Evolutionary conservation across 805 yeast species (phyloP).

Genomic region (Brettanomyces bruxellensis): DNA sequence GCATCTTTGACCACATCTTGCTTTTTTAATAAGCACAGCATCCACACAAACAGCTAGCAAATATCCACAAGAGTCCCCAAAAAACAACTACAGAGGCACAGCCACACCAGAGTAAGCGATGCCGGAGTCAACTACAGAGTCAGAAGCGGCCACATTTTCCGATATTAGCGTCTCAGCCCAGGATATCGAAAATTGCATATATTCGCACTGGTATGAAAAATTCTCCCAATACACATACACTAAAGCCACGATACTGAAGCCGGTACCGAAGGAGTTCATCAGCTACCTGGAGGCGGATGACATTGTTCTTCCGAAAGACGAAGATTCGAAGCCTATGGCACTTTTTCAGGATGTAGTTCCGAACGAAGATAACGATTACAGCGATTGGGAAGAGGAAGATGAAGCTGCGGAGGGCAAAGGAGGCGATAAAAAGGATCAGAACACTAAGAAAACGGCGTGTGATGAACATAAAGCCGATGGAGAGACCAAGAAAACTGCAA

Average conservation of each 20-base stretch:
- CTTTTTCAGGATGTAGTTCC: conserved; percentile 25
- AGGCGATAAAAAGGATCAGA: not conserved
- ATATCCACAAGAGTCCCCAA: too few relatives aligned
- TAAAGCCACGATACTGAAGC: conserved; percentile 41
- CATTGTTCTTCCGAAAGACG: conserved; percentile 48
- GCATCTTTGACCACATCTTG: too few relatives aligned
- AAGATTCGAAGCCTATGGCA: conserved; percentile 14
- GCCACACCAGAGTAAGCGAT: too few relatives aligned
- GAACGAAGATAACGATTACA: conserved; percentile 55
- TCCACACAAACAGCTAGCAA: too few relatives aligned
- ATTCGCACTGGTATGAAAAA: conserved; percentile 49
- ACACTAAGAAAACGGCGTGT: not conserved
- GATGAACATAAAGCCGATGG: conserved; percentile 8
- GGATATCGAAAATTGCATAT: conserved; percentile 44
- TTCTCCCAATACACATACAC: conserved; percentile 40
- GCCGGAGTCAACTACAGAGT: too few relatives aligned
- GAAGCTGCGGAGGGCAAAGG: conserved; percentile 11
- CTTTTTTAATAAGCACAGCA: too few relatives aligned
- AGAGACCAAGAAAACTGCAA: conserved; percentile 10
- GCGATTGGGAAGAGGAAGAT: conserved; percentile 60
- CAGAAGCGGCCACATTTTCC: conserved; percentile 8
- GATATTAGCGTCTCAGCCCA: conserved; percentile 22
- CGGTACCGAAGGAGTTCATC: conserved; percentile 49
- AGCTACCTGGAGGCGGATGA: conserved; percentile 61
- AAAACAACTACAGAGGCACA: too few relatives aligned